Evolutionary conservation across 805 yeast genomes (phyloP).

Genomic region (Vanderwaltozyma polyspora): DNA sequence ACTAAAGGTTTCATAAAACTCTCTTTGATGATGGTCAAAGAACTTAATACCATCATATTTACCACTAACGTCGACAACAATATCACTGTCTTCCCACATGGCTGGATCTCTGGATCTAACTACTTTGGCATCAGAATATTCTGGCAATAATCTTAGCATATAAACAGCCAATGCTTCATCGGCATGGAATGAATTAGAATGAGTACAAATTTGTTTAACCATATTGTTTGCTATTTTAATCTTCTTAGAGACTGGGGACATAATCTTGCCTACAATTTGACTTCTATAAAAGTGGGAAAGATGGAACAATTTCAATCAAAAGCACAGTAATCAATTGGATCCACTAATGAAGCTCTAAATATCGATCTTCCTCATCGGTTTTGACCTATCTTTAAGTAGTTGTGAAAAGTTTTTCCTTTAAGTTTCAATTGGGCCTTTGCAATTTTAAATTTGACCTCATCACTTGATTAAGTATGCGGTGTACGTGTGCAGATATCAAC

Average conservation of each 20-base stretch:
- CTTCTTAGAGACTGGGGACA: not conserved
- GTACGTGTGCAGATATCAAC: no score
- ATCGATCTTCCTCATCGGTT: no score
- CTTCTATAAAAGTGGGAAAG: no score
- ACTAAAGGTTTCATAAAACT: constrained; percentile 65
- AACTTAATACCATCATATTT: constrained; percentile 63
- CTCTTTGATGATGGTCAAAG: constrained; percentile 96
- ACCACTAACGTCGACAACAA: constrained; percentile 92
- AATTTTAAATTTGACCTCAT: no score
- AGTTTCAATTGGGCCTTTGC: no score
- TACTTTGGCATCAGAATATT: constrained; percentile 52
- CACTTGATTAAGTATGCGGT: no score
- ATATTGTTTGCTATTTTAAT: constrained; percentile 3
- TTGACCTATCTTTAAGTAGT: no score
- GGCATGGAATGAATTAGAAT: constrained; percentile 91
- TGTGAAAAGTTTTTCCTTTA: no score
- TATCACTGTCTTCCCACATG: constrained; percentile 77
- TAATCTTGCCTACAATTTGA: no score
- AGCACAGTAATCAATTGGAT: no score
- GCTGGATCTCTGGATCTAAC: constrained; percentile 76
- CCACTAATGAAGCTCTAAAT: no score
- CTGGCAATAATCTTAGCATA: constrained; percentile 64
- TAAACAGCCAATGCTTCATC: constrained; percentile 92
- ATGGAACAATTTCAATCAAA: no score
- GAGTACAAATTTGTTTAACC: constrained; percentile 63